Base-by-base conservation (phyloP, 1,284 basidiomycete genomes). In the Ustilago curta region DNA sequence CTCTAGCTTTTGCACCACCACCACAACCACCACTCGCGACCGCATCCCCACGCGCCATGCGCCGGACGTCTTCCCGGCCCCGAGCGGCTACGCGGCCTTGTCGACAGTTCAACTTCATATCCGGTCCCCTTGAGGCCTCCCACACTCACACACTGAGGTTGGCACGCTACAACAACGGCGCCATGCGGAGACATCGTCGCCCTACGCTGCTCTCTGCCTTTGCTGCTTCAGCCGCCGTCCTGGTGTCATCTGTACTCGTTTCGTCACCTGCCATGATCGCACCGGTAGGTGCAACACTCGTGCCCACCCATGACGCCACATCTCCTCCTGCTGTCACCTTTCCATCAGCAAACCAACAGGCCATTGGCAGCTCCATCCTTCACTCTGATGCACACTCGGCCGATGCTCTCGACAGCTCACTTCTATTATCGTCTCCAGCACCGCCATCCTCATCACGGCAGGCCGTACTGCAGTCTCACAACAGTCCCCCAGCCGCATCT, bases 231-330 rank as follows among this genome's bases (percentile, higher is more conserved):
- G 66, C 70, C 31, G 56, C 70, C 21, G 32, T 77, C n/a, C 63
- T 77, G 23, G 71, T 77, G 14, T 77, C 76, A 0, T 77, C 76
- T 23, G 42, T 77, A 18, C 76, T 77, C 37, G 60, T 77, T 48
- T 56, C 60, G 11, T 63, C 58, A 9, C 76, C 76, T 32, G 67
- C 71, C 19, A 75, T 69, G 61, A 59, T 70, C 14, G 54, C 65
- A 2, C 55, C 60, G 0, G 69, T 60, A 8, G 25, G 59, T 7
- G 69, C 68, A 16, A 11, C 44, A 3, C 39, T 42, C n/a, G 23
- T 59, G 3, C 29, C 51, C 23, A 49, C 11, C 39, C 16, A 25
- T 40, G 47, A n/a, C 43, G 18, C n/a, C 8, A 4, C 11, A n/a
- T 29, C 31, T 8, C 11, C 18, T 21, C 56, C 14, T 44, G 39